A percentile compares a stretch with the other conserved stretches of the same genome.
These are phyloP conservation scores for Stephania japonica DNA, from an alignment of 164 flowering plant genomes.

Conservation along the genomic window DNA sequence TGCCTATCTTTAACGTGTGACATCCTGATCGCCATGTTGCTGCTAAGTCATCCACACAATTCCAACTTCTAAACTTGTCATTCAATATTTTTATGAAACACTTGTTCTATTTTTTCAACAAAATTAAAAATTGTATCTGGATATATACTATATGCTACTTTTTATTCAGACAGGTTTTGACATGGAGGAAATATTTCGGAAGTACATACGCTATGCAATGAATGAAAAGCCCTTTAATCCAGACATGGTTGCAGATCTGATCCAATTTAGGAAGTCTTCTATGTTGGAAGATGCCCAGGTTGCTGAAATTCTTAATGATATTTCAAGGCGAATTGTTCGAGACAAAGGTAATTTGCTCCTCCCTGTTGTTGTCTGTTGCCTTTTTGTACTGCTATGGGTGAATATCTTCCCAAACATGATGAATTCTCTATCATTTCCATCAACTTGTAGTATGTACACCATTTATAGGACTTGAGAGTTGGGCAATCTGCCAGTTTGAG, in stretches of 20 bases:
- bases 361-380: background rate
- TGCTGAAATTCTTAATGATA: slow-evolving; percentile 74
- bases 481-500: no score
- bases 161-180: slow-evolving; percentile 78
- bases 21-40: no score
- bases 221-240: slow-evolving; percentile 86
- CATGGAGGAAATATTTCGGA: slow-evolving; percentile 76
- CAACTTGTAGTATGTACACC: no score
- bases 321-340: slow-evolving; percentile 71
- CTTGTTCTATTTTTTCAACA: no score
- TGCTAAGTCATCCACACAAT: no score
- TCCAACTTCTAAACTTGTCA: background rate
- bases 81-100: background rate
- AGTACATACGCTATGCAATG: slow-evolving; percentile 84
- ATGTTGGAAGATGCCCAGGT: slow-evolving; percentile 63
- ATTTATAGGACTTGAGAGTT: no score
- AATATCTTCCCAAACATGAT: no score
- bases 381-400: background rate
- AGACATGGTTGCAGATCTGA: slow-evolving; percentile 54
- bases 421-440: no score
- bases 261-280: slow-evolving; percentile 74
- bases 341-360: slow-evolving; percentile 56
- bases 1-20: no score
- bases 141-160: slow-evolving; percentile 12
- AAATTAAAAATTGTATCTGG: background rate